Conservation (phyloP, 805 yeast species). For the Ogataea ganodermae region DNA sequence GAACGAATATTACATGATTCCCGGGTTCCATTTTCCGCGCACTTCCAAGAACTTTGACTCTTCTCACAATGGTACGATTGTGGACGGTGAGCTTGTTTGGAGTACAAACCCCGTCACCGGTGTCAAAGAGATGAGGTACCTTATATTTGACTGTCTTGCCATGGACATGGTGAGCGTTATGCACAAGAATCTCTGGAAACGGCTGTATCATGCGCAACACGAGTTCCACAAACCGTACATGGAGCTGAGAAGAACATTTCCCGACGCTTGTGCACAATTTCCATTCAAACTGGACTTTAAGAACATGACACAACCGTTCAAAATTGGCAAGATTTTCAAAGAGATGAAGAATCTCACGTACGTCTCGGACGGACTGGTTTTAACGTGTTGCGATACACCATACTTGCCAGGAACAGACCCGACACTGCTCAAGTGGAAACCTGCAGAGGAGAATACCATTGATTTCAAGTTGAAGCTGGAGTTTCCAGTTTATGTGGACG, state of each 20-base stretch:
- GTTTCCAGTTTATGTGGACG: slow-evolving; percentile 61
- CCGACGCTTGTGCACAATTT: slow-evolving; percentile 71
- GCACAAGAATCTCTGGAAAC: slow-evolving; percentile 69
- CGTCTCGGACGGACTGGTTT: slow-evolving; percentile 89
- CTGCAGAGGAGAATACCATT: slow-evolving; percentile 90
- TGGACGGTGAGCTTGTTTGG: slow-evolving; percentile 92
- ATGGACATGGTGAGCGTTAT: slow-evolving; percentile 74
- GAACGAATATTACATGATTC: slow-evolving; percentile 80
- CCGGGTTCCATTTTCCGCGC: slow-evolving; percentile 81
- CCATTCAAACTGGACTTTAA: slow-evolving; percentile 88
- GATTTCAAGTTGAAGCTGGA: slow-evolving; percentile 75
- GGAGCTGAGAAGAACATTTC: slow-evolving; percentile 64
- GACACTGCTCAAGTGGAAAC: slow-evolving; percentile 92
- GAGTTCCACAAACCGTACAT: slow-evolving; percentile 81
- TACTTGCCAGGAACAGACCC: slow-evolving; percentile 88
- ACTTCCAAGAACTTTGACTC: slow-evolving; percentile 46
- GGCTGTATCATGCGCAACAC: slow-evolving; percentile 85
- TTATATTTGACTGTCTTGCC: slow-evolving; percentile 90
- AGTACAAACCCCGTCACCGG: slow-evolving; percentile 57
- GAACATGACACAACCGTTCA: slow-evolving; percentile 82
- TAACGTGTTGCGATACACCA: slow-evolving; percentile 88
- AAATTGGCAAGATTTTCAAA: slow-evolving; percentile 71
- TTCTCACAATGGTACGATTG: slow-evolving; percentile 82
- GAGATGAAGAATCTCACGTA: slow-evolving; percentile 76
- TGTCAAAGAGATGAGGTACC: slow-evolving; percentile 68